Evolutionary conservation across 2,329 filamentous ascomycete genomes (phyloP).

Genomic region (Torrubiella hemipterigena): DNA sequence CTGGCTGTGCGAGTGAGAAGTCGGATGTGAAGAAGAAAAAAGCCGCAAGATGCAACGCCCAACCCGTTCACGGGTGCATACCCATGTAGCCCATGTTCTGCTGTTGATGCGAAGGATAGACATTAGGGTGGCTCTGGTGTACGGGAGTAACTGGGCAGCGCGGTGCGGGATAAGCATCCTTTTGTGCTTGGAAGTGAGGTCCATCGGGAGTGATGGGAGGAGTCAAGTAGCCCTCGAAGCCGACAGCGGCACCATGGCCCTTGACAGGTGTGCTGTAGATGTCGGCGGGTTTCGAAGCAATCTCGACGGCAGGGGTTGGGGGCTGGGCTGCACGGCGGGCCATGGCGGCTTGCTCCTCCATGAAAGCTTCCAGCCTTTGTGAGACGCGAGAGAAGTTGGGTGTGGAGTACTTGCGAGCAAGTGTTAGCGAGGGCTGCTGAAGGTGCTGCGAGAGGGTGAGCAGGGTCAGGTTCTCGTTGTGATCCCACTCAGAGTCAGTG

Average conservation of each 20-base stretch:
- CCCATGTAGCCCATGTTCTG: constrained; percentile 24
- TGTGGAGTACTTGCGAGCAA: constrained; percentile 48
- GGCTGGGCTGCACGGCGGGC: constrained; percentile 36
- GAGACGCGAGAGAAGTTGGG: constrained; percentile 41
- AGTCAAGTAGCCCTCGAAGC: constrained; percentile 67
- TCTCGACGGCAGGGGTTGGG: constrained; percentile 48
- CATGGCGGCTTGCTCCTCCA: constrained; percentile 46
- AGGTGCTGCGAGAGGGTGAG: constrained; percentile 47
- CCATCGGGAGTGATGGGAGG: constrained; percentile 77
- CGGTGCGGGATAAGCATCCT: constrained; percentile 37
- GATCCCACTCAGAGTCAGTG: constrained; percentile 65
- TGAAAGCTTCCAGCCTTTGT: constrained; percentile 43
- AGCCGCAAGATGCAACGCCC: too few relatives aligned
- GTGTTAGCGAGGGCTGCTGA: constrained; percentile 43
- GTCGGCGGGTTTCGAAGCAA: constrained; percentile 39
- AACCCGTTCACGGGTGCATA: constrained; percentile 25
- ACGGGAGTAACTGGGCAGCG: constrained; percentile 53
- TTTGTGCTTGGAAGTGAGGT: constrained; percentile 37
- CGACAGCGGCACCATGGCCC: constrained; percentile 49
- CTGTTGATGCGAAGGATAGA: constrained; percentile 21
- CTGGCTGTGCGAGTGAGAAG: too few relatives aligned
- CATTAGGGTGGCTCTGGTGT: constrained; percentile 24
- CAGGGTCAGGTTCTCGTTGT: constrained; percentile 56
- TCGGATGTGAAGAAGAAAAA: too few relatives aligned
- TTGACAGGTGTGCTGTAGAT: constrained; percentile 74